Base-by-base conservation (phyloP, 176 grass and related monocot species). In the Poa annua region DNA sequence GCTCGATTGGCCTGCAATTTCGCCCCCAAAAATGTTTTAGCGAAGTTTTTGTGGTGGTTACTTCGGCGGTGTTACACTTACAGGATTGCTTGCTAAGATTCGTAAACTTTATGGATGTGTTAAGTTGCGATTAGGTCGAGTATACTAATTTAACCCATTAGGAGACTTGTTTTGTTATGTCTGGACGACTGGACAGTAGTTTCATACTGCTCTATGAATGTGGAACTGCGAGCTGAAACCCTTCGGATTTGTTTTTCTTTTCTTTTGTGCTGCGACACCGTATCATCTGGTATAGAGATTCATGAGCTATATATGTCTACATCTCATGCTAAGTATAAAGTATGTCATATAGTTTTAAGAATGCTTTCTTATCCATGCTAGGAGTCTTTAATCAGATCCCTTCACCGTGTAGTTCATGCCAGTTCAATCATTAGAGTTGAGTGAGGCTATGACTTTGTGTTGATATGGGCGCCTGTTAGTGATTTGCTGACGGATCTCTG, bases 1-100 rank as follows among this genome's bases (percentile, higher is more conserved):
- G 41, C 67, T 75, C 55, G 75, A 74, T 48, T 85, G 7, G 38
- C 39, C 5, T 47, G 38, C 38, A 74, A 67, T 90, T 79, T 29
- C 48, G 2, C 41, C 57, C 39, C 19, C 42, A 22, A 12, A 47
- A 47, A 50, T 32, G 34, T 68, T 70, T 71, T 24, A 15, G 48
- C 19, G 4, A 7, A 10, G 29, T 29, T 56, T 52, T 19, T 17
- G 6, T 51, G 47, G 16, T 49, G 8, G 11, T 22, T 75, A 19
- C 6, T 50, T 36, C 0, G 17, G 36, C 24, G 1, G 13, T 17
- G 15, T 3, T 7, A 15, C 19, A 19, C 15, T 3, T 7, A 15
- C 19, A 19, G 22, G 22, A 52, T 19, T 65, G 5, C 35, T 5
- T 50, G 63, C 9, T 3, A 32, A 13, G 44, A 42, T 83, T 44